Evolutionary conservation across 129 eudicot genomes (phyloP).

Genomic region (sunflower (Helianthus annuus)): DNA sequence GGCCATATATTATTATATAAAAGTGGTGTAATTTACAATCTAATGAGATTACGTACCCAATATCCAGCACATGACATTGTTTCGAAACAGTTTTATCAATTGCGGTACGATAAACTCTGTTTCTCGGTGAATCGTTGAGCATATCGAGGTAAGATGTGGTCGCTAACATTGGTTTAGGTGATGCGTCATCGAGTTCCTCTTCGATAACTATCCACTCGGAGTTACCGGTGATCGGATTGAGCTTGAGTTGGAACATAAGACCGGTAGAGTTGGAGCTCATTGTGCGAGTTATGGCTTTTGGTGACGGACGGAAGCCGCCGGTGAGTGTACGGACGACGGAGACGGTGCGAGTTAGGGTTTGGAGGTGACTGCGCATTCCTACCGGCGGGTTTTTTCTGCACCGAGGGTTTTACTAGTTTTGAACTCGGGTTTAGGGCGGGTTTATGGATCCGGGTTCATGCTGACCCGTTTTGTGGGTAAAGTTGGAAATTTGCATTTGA

Average conservation of each 20-base stretch:
- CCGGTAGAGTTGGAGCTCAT: constrained; percentile 50
- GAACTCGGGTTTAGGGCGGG: not conserved
- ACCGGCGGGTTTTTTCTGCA: not conserved
- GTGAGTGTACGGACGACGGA: constrained; percentile 22
- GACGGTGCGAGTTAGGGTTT: constrained; percentile 35
- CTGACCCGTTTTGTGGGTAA: not conserved
- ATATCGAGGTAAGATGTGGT: constrained; percentile 85
- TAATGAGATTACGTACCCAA: constrained; percentile 51
- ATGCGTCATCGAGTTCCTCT: constrained; percentile 39
- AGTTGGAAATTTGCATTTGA: not conserved
- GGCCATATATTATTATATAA: too few relatives aligned
- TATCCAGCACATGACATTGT: constrained; percentile 86
- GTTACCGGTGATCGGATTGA: constrained; percentile 78
- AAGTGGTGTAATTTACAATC: not conserved
- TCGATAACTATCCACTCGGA: constrained; percentile 88
- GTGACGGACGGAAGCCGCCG: constrained; percentile 4
- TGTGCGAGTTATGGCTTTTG: constrained; percentile 31
- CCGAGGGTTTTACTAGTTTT: not conserved
- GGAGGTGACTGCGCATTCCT: constrained; percentile 20
- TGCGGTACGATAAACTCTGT: constrained; percentile 61
- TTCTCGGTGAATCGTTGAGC: constrained; percentile 79
- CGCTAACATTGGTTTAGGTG: constrained; percentile 47
- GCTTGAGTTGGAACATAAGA: constrained; percentile 75
- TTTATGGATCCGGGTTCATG: not conserved
- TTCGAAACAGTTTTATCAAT: constrained; percentile 64